Base-by-base conservation (phyloP, 2,329 filamentous ascomycete species). In the Colletotrichum godetiae region DNA sequence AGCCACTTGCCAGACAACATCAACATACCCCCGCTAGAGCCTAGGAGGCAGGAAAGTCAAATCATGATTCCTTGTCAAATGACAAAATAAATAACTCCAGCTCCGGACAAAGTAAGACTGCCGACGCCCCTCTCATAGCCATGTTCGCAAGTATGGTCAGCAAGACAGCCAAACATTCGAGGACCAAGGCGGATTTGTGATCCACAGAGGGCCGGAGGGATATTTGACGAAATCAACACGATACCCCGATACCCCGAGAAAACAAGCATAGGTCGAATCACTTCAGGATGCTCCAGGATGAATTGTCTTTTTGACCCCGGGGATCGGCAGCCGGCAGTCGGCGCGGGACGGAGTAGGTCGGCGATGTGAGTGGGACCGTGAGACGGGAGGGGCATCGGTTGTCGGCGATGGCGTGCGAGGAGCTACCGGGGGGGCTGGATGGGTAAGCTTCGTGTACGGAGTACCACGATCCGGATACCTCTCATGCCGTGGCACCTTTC, bases 361-460 rank as follows among this genome's bases (percentile, higher is more conserved):
- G 61, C 27, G 35, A 52, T 13, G 4, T 22, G 22, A 19, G n/a
- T 12, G 42, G 24, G 29, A 35, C 46, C 37, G 37, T 42, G 37
- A 6, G 37, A 67, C 42, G 70, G 49, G 33, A 19, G 37, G 37
- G 37, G 37, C 37, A 49, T 35, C 71, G 71, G 71, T 71, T 73
- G 61, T 73, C 71, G 71, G 71, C 67, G 71, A 73, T 73, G 71
- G 71, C 71, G 71, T 73, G 71, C 67, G 42, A 64, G 46, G 61
- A 31, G 35, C 57, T 52, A 65, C 66, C 33, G 66, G 71, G 64
- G 27, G 19, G 19, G 31, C 49, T 31, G 15, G 62, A 31, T 46
- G 52, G 49, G 24, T 13, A 11, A 56, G 62, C 33, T 56, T 42
- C 37, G 22, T 13, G 27, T 42, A 42, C 37, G 37, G 37, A 42